Base-by-base conservation (phyloP, 495 filamentous ascomycete species). In the Platismatia glauca region DNA sequence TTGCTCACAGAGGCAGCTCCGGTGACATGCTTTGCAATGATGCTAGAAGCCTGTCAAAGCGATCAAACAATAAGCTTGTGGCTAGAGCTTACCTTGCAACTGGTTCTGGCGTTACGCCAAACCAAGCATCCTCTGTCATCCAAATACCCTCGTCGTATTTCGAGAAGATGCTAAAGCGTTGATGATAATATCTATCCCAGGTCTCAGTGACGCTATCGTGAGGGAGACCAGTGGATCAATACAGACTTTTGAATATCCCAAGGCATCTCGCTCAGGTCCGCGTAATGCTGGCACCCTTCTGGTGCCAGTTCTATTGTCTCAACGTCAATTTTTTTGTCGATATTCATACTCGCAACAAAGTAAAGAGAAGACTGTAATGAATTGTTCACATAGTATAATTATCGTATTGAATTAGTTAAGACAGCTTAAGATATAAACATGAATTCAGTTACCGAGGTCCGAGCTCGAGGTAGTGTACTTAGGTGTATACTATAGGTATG, bases 91-190 rank as follows among this genome's bases (percentile, higher is more conserved):
- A 95, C 91, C 77, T 84, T 43, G 94, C 94, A 29, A 97, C 82
- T 15, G 85, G 87, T 73, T 97, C 94, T 16, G 94, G 91, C 1
- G 94, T 97, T 12, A 97, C 89, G 53, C 91, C 95, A 74, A 91
- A 98, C 94, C 94, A 98, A 34, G 90, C 87, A 76, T 89, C 84
- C 69, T 91, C 84, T 0, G 94, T 97, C 77, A 97, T 84, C 80
- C 86, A 89, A 70, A 98, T 82, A 20, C 90, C 93, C 44, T 90
- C 83, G 69, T 90, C 85, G 70, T 93, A 95, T 63, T 75, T 81
- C 38, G 86, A 83, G 74, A 95, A 97, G 58, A 97, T 86, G 55
- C 82, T 84, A 71, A 91, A 82, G 29, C 94, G 84, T 71, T 97
- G 95, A 27, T 83, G 76, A 82, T 86, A 98, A 75, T 97, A 98